Evolutionary conservation across 257 asterid genomes (phyloP).

Genomic region (Galeopsis tetrahit): DNA sequence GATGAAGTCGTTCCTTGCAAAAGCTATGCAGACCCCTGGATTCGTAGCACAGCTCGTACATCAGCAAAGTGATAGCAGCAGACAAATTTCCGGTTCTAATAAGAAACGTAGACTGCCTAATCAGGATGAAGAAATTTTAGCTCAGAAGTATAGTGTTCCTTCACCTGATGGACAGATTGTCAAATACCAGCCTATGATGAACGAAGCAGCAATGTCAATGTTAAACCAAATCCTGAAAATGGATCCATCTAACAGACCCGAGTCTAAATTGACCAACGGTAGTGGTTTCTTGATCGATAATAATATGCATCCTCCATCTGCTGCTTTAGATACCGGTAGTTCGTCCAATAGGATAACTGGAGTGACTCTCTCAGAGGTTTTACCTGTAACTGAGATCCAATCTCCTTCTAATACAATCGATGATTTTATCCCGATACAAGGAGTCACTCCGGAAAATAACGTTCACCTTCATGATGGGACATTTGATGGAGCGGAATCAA

Average conservation of each 20-base stretch:
- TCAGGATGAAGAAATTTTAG: slow-evolving; percentile 58
- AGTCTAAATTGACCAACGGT: slow-evolving; percentile 44
- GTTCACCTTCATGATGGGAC: slow-evolving; percentile 32
- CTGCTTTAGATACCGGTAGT: slow-evolving; percentile 46
- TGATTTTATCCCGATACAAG: slow-evolving; percentile 44
- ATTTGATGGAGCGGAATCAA: slow-evolving; percentile 40
- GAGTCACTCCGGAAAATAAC: slow-evolving; percentile 32
- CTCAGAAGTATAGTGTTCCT: slow-evolving; percentile 37
- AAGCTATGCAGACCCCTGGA: slow-evolving; percentile 82
- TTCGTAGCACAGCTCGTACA: slow-evolving; percentile 76
- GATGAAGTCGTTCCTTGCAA: slow-evolving; percentile 89
- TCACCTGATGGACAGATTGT: slow-evolving; percentile 66
- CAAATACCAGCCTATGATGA: slow-evolving; percentile 74
- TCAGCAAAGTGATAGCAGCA: slow-evolving; percentile 54
- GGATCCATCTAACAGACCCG: slow-evolving; percentile 52
- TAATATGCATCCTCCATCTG: slow-evolving; percentile 41
- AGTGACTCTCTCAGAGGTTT: slow-evolving; percentile 66
- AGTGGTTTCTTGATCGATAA: slow-evolving; percentile 60
- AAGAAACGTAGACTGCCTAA: slow-evolving; percentile 78
- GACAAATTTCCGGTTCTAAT: slow-evolving; percentile 62
- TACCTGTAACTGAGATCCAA: slow-evolving; percentile 47
- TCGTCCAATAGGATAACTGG: slow-evolving; percentile 54
- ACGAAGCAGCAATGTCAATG: slow-evolving; percentile 79
- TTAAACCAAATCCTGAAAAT: slow-evolving; percentile 61
- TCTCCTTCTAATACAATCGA: slow-evolving; percentile 36